phyloP scores from a whole-genome alignment of 2,329 filamentous ascomycete genomes.

The Microsporum audouinii region DNA sequence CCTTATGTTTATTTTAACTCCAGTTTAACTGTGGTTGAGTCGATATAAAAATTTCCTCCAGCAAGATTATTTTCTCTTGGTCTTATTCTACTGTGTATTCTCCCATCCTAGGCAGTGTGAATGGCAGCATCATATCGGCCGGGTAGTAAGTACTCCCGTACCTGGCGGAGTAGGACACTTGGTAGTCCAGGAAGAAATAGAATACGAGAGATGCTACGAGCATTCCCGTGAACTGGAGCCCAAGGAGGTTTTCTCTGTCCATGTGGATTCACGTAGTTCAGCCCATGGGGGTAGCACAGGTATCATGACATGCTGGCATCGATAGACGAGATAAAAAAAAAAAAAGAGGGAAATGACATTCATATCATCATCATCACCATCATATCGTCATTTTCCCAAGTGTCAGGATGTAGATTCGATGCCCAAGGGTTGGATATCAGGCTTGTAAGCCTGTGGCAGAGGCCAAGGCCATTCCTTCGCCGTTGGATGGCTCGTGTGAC shows the following conservation, averaged over 20 bases:
- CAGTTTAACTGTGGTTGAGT: neutral
- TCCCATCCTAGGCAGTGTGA: neutral
- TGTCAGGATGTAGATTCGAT: neutral
- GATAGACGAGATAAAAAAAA: neutral
- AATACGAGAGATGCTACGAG: neutral
- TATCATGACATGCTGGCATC: constrained; percentile 2
- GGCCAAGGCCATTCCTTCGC: neutral
- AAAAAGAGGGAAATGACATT: neutral
- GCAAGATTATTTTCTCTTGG: neutral
- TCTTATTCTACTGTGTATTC: neutral
- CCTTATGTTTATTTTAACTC: constrained; percentile 4
- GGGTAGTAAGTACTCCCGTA: neutral
- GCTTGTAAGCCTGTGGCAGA: neutral
- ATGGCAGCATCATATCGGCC: neutral
- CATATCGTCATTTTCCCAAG: too few relatives aligned
- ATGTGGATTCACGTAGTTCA: neutral
- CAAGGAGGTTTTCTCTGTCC: neutral
- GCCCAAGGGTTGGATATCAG: neutral
- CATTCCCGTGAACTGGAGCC: neutral
- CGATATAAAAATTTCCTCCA: neutral
- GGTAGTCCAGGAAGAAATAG: neutral
- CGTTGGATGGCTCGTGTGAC: neutral
- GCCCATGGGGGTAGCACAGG: neutral
- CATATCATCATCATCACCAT: too few relatives aligned
- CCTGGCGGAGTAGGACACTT: neutral